These are phyloP conservation scores for Paramecium biaurelia DNA, from an alignment of 73 alveolate species.

Conservation along the genomic window DNA sequence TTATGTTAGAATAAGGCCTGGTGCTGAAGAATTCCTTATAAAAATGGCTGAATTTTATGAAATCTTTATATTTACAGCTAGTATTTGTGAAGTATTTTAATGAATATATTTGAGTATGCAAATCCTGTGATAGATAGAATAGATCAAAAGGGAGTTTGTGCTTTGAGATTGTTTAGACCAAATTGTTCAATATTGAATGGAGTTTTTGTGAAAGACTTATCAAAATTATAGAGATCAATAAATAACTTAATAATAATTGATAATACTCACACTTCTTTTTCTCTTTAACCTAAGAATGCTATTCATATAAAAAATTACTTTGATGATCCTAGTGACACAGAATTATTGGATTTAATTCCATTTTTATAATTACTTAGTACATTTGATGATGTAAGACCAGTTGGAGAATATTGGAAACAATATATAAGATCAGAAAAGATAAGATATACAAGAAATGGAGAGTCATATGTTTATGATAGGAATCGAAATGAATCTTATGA, in stretches of 20 bases:
- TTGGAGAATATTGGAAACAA: neutral
- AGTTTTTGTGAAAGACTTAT: constrained; percentile 82
- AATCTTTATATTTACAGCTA: constrained; percentile 64
- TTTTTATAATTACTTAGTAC: constrained; percentile 30
- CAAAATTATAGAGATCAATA: constrained; percentile 73
- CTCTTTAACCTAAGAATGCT: constrained; percentile 60
- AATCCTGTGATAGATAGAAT: constrained; percentile 85
- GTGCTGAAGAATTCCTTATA: constrained; percentile 63
- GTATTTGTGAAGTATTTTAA: neutral
- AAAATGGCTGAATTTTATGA: constrained; percentile 64
- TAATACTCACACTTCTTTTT: constrained; percentile 46
- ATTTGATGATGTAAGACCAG: constrained; percentile 45
- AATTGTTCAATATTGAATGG: constrained; percentile 85
- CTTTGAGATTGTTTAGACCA: constrained; percentile 83
- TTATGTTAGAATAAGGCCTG: constrained; percentile 65
- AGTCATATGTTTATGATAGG: neutral
- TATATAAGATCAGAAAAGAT: neutral
- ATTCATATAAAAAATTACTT: constrained; percentile 50
- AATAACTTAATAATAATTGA: constrained; percentile 82
- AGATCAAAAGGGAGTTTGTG: constrained; percentile 68
- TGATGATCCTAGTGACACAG: constrained; percentile 62
- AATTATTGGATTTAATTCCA: constrained; percentile 55
- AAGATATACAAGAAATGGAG: constrained; percentile 18
- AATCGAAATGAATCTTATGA: neutral
- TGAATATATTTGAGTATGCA: constrained; percentile 74